phyloP scores from a whole-genome alignment of 805 yeast genomes.

The Candida chilensis region DNA sequence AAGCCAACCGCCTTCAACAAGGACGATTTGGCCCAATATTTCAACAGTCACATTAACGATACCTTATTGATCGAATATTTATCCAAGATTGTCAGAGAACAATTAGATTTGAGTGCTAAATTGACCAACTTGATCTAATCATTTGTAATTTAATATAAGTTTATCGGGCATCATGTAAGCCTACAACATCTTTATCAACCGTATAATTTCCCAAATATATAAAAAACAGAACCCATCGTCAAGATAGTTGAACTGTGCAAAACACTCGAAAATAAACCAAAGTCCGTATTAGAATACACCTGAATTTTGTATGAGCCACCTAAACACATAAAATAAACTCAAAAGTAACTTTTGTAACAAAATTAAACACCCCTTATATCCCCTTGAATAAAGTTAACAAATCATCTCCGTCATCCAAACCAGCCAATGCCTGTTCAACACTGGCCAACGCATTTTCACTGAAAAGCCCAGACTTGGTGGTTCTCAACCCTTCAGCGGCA shows the following conservation, averaged over 20 bases:
- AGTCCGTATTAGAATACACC: too few relatives aligned
- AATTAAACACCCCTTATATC: not conserved
- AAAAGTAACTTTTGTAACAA: not conserved
- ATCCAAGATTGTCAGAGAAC: conserved; percentile 78
- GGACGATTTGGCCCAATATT: conserved; percentile 46
- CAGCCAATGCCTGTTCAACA: conserved; percentile 62
- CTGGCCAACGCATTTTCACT: conserved; percentile 67
- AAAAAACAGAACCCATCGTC: too few relatives aligned
- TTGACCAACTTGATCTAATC: conserved; percentile 54
- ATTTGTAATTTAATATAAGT: too few relatives aligned
- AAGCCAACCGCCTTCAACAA: conserved; percentile 41
- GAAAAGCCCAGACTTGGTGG: conserved; percentile 69
- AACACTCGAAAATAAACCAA: too few relatives aligned
- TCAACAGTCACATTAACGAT: conserved; percentile 71
- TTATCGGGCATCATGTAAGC: too few relatives aligned
- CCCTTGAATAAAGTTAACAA: conserved; percentile 22
- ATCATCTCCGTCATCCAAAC: conserved; percentile 33
- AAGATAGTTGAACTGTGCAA: too few relatives aligned
- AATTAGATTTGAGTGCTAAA: conserved; percentile 70
- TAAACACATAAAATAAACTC: not conserved
- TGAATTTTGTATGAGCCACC: too few relatives aligned
- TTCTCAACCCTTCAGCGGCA: conserved; percentile 64
- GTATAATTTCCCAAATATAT: too few relatives aligned
- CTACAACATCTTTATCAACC: too few relatives aligned
- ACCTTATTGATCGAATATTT: conserved; percentile 74